Conservation (phyloP, 768 basidiomycete species). For the Cubamyces lactineus region DNA sequence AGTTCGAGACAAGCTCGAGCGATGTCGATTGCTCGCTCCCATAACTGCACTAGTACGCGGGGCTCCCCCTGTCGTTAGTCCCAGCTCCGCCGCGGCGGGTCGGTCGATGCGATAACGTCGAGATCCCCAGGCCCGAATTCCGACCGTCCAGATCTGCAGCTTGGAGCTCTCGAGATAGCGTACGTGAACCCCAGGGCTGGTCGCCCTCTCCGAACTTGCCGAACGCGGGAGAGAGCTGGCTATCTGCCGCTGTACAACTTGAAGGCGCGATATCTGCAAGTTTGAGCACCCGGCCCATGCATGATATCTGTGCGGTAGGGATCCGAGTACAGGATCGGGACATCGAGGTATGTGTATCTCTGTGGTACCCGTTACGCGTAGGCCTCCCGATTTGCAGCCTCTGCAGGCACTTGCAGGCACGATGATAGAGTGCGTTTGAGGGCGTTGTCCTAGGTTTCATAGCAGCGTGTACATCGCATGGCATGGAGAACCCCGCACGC, state of each 20-base stretch:
- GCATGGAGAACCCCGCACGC: not conserved
- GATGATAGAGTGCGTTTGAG: not conserved
- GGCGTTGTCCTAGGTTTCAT: not conserved
- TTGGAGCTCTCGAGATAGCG: too few species aligned
- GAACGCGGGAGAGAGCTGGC: not conserved
- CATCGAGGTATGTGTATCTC: too few species aligned
- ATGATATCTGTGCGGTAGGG: too few species aligned
- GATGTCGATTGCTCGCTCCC: constrained; percentile 1
- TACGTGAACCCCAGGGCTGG: too few species aligned
- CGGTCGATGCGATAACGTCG: not conserved
- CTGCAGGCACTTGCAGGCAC: too few species aligned
- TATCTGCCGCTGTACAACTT: too few species aligned
- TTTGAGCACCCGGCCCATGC: too few species aligned
- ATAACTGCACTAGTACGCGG: constrained; percentile 9
- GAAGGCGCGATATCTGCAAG: too few species aligned
- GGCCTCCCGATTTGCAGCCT: too few species aligned
- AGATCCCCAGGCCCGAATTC: not conserved
- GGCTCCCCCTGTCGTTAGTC: not conserved
- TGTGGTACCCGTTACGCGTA: too few species aligned
- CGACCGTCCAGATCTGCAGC: not conserved
- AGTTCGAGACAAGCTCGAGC: not conserved
- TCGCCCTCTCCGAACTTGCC: not conserved
- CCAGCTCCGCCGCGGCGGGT: too few species aligned
- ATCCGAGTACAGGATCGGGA: too few species aligned
- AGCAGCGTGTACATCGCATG: not conserved